Evolutionary conservation across 352 stramenopile genomes (phyloP), one percentile per base, ranked within the genome.

Genomic region (Globisporangium yorkense): DNA sequence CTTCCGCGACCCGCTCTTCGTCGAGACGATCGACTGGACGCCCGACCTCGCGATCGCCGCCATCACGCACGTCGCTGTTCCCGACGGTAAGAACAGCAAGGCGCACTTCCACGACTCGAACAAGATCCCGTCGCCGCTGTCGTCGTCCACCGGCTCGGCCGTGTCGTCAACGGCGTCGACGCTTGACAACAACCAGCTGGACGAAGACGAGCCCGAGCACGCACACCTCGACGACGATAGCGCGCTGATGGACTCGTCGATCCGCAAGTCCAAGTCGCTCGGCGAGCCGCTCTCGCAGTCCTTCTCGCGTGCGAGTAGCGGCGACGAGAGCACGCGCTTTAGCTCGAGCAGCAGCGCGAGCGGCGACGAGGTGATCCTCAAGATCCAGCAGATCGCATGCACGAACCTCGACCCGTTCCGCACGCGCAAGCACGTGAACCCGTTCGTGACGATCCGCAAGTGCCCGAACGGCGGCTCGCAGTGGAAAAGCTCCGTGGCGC

Each of bases 11-110:
- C 67, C 77, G 35, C 64, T 90, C 7, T 90, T 75, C 61, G 75
- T 79, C 33, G 83, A 92, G 61, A 61, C 88, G 33, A 55, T 92
- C 54, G 72, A 88, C 47, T 92, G 83, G 83, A 72, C 67, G 29
- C 46, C 66, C 21, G 55, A 66, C 20, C 37, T 67, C 58, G 61
- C 57, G 15, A 64, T 87, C 46, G 39, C 53, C 7, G 61, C 72
- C 8, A 85, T 87, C 57, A 54, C 67, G 33, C 77, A 87, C 54
- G 59, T 80, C n/a, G 56, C 63, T 4, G 39, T 78, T n/a, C 68
- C 71, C 0, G 72, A 76, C 53, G 66, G 59, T 44, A 79, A 80
- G 52, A 65, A 41, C 45, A 68, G 62, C 56, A 84, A 70, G 57
- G 59, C 51, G 24, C 39, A 39, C 0, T 57, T 67, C 9, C 62